These are phyloP conservation scores for Podila clonocystis DNA, from an alignment of 192 early-diverging fungal species.

Conservation along the genomic window DNA sequence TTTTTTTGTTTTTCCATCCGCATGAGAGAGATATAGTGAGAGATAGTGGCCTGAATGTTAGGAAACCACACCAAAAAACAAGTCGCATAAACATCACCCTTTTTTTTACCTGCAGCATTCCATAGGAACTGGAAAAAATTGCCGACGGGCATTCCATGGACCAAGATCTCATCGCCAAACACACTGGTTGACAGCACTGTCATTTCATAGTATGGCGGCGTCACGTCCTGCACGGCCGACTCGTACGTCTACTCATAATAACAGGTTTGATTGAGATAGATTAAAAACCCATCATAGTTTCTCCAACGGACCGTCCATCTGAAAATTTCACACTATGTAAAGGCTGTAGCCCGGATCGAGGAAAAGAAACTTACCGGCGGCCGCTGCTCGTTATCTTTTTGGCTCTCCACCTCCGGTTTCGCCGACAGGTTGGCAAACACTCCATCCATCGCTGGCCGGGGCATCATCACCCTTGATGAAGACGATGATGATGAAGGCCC, in stretches of 20 bases:
- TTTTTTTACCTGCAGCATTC: slow-evolving; percentile 69
- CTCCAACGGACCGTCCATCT: too few relatives aligned
- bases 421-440: slow-evolving; percentile 68
- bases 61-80: neutral
- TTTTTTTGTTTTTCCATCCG: neutral
- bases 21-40: slow-evolving; percentile 2
- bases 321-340: too few relatives aligned
- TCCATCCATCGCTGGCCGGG: slow-evolving; percentile 57
- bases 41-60: neutral
- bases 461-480: slow-evolving; percentile 14
- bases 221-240: slow-evolving; percentile 76
- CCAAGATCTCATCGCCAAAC: slow-evolving; percentile 84
- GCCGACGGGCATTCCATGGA: slow-evolving; percentile 90
- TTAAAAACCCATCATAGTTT: too few relatives aligned
- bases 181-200: slow-evolving; percentile 67
- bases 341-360: neutral
- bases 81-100: neutral
- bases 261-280: too few relatives aligned
- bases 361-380: slow-evolving; percentile 14
- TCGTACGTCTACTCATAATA: slow-evolving; percentile 85
- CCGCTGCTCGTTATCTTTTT: slow-evolving; percentile 58
- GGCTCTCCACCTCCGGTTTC: slow-evolving; percentile 61
- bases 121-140: slow-evolving; percentile 77
- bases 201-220: slow-evolving; percentile 83
- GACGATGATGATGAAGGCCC: neutral